Base-by-base conservation (phyloP, 306 rosid species). In the Quercus ilex region DNA sequence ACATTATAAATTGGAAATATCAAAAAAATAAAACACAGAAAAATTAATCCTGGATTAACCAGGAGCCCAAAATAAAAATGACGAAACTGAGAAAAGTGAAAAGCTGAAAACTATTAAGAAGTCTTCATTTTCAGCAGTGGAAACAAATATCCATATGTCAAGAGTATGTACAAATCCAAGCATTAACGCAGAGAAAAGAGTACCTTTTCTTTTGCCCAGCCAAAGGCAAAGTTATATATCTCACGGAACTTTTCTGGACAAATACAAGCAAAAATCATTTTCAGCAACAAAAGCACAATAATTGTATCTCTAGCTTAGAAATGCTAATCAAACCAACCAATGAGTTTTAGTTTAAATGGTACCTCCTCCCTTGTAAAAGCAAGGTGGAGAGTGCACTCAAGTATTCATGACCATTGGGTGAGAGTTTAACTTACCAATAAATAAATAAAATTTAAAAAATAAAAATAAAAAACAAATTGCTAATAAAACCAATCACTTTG, bases 141-240 rank as follows among this genome's bases (percentile, higher is more conserved):
- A 26, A 10, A 65, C 18, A 33, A 4, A 18, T 65, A 7, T 18
- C 19, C 71, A 31, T 31, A 2, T 1, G 28, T 58, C 64, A 30
- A 26, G 68, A 60, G 13, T 4, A 25, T 25, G 17, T 19, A 25
- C 1, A 2, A 60, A 60, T 23, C 35, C 19, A 65, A 65, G 49
- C 71, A 1, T 31, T 17, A 4, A 65, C 3, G 38, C 35, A 28
- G 41, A 62, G 46, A 31, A 65, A 31, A 31, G 19, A 0, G 33
- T 89, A 95, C 99, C 98, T 95, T 95, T 85, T 95, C 99, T 82
- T 93, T 96, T 76, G 99, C 99, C 99, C 99, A 96, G 79, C 93
- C 91, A 88, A 96, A 96, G 72, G 99, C 97, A 73, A 93, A 96
- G 88, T 93, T 96, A 86, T 96, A 96, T 60, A 96, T 93, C 86